Conservation (phyloP, 805 yeast species). For the Candida cerambycidarum region DNA sequence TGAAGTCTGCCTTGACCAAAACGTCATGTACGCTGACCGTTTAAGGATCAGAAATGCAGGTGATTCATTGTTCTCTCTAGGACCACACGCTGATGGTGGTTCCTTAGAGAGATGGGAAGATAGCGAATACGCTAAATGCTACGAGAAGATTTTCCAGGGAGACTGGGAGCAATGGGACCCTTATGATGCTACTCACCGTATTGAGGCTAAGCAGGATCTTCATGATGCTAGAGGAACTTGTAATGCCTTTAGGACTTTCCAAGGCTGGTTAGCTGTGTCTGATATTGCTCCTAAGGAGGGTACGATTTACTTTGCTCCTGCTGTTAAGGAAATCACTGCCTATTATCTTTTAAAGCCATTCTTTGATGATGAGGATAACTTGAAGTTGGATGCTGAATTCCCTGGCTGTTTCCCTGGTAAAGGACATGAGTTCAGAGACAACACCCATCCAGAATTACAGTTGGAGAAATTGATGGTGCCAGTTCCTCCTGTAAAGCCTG, state of each 20-base stretch:
- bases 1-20: conserved; percentile 24
- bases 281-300: conserved; percentile 37
- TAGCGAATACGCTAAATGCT: conserved; percentile 30
- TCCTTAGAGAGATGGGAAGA: conserved; percentile 47
- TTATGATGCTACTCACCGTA: conserved; percentile 29
- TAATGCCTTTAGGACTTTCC: conserved; percentile 37
- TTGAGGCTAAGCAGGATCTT: conserved; percentile 28
- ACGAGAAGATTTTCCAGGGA: conserved; percentile 33
- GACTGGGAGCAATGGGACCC: conserved; percentile 43
- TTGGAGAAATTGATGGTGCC: conserved; percentile 28
- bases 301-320: conserved; percentile 36
- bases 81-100: conserved; percentile 41
- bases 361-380: conserved; percentile 26
- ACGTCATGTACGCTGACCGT: conserved; percentile 42
- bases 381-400: conserved; percentile 29
- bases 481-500: conserved; percentile 39
- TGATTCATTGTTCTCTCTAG: conserved; percentile 25
- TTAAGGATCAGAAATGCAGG: conserved; percentile 42
- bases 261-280: conserved; percentile 45
- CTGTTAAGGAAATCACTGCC: conserved; percentile 34
- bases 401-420: conserved; percentile 39
- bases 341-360: conserved; percentile 42
- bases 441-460: conserved; percentile 33
- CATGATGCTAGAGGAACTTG: conserved; percentile 11
- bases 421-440: conserved; percentile 17